A percentile compares a stretch with the other conserved stretches of the same genome.
Evolutionary conservation across 2,329 filamentous ascomycete genomes (phyloP).

Genomic region (Botrytis paeoniae): DNA sequence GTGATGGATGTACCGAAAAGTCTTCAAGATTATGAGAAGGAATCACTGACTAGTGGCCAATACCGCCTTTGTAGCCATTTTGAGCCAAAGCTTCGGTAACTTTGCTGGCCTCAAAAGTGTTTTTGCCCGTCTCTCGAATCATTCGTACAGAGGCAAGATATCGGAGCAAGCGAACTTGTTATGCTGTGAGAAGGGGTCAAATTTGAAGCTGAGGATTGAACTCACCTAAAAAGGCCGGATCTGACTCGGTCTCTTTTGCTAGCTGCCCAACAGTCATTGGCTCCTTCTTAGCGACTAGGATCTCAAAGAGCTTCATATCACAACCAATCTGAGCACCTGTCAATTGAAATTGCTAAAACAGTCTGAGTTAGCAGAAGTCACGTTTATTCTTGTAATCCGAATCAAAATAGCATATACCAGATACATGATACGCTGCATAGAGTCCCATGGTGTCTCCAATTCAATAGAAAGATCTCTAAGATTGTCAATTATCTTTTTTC

Average conservation of each 20-base stretch:
- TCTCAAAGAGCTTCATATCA: constrained; percentile 13
- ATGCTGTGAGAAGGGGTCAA: background rate
- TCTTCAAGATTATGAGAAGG: background rate
- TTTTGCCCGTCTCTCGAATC: constrained; percentile 10
- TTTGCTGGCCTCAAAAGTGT: constrained; percentile 8
- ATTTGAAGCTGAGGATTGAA: background rate
- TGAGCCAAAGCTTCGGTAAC: constrained; percentile 2
- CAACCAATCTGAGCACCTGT: constrained; percentile 12
- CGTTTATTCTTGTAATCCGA: background rate
- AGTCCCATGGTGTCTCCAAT: constrained; percentile 19
- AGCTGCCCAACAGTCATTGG: constrained; percentile 4
- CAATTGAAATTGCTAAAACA: constrained; percentile 13
- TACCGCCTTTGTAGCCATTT: background rate
- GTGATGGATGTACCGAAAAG: background rate
- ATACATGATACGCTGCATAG: constrained; percentile 18
- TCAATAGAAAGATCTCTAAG: constrained; percentile 16
- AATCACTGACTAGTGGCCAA: constrained; percentile 10
- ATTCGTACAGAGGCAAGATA: constrained; percentile 18
- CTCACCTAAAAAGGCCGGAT: constrained; percentile 11
- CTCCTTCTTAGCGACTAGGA: background rate
- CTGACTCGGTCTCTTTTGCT: background rate
- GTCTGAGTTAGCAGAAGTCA: background rate
- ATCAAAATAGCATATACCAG: background rate
- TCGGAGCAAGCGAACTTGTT: constrained; percentile 3
- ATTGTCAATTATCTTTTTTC: constrained; percentile 13